phyloP scores from a whole-genome alignment of 345 rosid species.

The Citrus australasica region DNA sequence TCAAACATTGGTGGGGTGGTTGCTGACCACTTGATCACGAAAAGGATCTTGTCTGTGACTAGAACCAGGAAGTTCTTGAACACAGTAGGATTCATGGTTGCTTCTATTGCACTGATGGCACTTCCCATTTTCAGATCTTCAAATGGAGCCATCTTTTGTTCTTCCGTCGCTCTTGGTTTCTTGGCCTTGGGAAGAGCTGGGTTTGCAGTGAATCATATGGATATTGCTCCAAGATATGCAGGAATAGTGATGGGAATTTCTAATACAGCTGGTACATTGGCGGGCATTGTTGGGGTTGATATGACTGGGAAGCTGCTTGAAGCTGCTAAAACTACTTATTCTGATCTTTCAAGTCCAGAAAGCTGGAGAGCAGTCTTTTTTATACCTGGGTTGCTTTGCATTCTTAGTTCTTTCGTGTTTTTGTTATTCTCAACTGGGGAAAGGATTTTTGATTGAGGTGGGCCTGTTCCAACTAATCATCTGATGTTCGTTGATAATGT shows the following conservation, averaged over 20 bases:
- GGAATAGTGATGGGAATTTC: slow-evolving; percentile 98
- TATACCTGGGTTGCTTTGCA: slow-evolving; percentile 85
- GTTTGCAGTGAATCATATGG: slow-evolving; percentile 98
- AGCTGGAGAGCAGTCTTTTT: slow-evolving; percentile 86
- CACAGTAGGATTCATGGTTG: slow-evolving; percentile 75
- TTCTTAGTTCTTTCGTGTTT: slow-evolving; percentile 73
- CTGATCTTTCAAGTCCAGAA: slow-evolving; percentile 88
- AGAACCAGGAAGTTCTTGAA: slow-evolving; percentile 77
- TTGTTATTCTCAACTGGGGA: slow-evolving; percentile 85
- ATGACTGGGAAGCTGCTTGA: slow-evolving; percentile 86
- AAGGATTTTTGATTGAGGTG: slow-evolving; percentile 81
- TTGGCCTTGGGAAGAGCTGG: slow-evolving; percentile 97
- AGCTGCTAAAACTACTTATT: slow-evolving; percentile 66
- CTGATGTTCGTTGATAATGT: neutral
- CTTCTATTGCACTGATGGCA: slow-evolving; percentile 76
- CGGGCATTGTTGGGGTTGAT: slow-evolving; percentile 90
- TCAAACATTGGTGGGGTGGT: slow-evolving; percentile 92
- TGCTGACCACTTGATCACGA: slow-evolving; percentile 86
- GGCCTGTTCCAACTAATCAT: neutral
- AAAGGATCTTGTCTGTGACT: slow-evolving; percentile 69
- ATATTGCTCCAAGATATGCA: slow-evolving; percentile 93
- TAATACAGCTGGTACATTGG: slow-evolving; percentile 94
- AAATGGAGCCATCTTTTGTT: slow-evolving; percentile 75
- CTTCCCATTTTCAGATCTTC: slow-evolving; percentile 79
- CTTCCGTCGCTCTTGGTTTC: slow-evolving; percentile 89